Conservation (phyloP, 352 stramenopile genomes). For the Phytophthora idaei region DNA sequence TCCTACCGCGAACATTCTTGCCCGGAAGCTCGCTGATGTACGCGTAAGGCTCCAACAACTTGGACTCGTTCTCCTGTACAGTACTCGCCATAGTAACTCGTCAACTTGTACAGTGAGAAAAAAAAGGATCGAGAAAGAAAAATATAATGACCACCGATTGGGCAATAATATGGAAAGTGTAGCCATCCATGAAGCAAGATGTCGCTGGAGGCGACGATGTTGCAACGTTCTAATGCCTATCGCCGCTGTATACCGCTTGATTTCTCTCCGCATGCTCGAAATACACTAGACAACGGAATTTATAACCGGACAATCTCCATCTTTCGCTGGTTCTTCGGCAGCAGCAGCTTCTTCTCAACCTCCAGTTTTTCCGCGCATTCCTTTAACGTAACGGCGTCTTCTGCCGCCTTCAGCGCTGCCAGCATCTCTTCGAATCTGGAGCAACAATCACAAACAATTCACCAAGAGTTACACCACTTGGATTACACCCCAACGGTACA, state of each 20-base stretch:
- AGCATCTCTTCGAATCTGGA: conserved; percentile 44
- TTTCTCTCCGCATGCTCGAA: too few relatives aligned
- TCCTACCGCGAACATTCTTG: conserved; percentile 89
- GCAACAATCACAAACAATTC: not conserved
- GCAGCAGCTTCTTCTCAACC: conserved; percentile 28
- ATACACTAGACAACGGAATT: not conserved
- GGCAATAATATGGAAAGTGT: conserved; percentile 2
- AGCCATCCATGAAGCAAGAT: not conserved
- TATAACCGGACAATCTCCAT: conserved; percentile 54
- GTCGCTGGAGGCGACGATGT: too few relatives aligned
- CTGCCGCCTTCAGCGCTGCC: conserved; percentile 25
- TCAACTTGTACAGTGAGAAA: conserved; percentile 8
- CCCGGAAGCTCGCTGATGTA: conserved; percentile 88
- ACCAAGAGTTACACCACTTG: not conserved
- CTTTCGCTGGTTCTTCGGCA: conserved; percentile 33
- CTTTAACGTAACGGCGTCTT: conserved; percentile 29
- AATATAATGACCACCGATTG: conserved; percentile 2
- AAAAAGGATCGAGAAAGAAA: not conserved
- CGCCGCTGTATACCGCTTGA: too few relatives aligned
- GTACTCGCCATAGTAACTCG: conserved; percentile 24
- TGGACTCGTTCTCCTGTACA: conserved; percentile 47
- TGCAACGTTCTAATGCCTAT: too few relatives aligned
- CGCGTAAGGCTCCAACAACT: conserved; percentile 86
- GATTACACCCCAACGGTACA: not conserved
- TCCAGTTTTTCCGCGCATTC: conserved; percentile 29